Evolutionary conservation across 768 basidiomycete genomes (phyloP).

Genomic region (Pleurotus giganteus): DNA sequence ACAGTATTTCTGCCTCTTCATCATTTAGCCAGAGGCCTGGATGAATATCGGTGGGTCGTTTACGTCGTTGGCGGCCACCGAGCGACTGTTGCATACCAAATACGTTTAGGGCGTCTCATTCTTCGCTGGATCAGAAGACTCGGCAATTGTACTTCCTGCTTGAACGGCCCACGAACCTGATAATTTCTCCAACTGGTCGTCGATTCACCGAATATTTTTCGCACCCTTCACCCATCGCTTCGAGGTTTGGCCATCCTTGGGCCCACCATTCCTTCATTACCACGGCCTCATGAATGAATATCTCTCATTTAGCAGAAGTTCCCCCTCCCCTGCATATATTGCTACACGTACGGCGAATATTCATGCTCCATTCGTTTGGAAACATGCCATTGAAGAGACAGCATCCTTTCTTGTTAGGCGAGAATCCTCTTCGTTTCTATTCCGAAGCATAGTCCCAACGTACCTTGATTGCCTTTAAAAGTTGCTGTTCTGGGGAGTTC

Average conservation of each 20-base stretch:
- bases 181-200: slow-evolving; percentile 8
- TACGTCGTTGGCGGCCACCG: background rate
- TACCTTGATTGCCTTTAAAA: background rate
- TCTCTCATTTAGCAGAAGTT: too few species aligned
- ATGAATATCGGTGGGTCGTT: slow-evolving; percentile 5
- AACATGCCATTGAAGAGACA: background rate
- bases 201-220: slow-evolving; percentile 8
- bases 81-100: background rate
- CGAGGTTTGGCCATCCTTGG: background rate
- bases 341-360: background rate
- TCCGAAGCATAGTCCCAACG: background rate
- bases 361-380: background rate
- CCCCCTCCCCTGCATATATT: too few species aligned
- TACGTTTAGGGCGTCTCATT: slow-evolving; percentile 2
- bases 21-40: slow-evolving; percentile 7
- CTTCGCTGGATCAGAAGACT: slow-evolving; percentile 5
- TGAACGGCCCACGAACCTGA: slow-evolving; percentile 7
- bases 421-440: background rate
- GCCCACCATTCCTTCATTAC: too few species aligned
- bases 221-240: background rate
- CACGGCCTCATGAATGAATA: too few species aligned
- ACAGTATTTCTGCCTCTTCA: background rate
- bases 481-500: background rate
- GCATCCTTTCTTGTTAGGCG: background rate
- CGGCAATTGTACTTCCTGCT: slow-evolving; percentile 6